Percentiles rank a stretch among this genome's conserved stretches.
phyloP scores from a whole-genome alignment of 169 alveolate species.

The Plasmodium yoelii region DNA sequence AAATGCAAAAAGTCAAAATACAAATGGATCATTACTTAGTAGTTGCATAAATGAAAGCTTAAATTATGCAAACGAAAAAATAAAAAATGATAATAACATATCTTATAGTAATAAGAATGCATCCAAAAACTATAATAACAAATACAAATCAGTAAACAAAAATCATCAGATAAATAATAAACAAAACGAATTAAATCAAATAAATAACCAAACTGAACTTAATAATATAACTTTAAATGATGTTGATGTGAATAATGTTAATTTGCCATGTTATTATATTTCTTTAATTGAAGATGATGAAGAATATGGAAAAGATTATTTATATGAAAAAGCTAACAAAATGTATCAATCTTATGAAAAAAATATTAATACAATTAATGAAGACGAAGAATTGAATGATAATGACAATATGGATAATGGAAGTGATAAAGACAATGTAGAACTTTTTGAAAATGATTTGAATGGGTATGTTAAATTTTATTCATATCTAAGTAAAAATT shows the following conservation, averaged over 20 bases:
- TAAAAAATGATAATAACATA: slow-evolving; percentile 5
- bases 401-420: slow-evolving; percentile 16
- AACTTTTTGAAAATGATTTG: slow-evolving; percentile 68
- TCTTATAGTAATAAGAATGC: slow-evolving; percentile 1
- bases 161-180: background rate
- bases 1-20: slow-evolving; percentile 1
- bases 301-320: slow-evolving; percentile 63
- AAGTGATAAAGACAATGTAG: slow-evolving; percentile 23
- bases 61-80: slow-evolving; percentile 14
- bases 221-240: background rate
- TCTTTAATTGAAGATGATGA: slow-evolving; percentile 67
- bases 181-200: slow-evolving; percentile 21
- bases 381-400: slow-evolving; percentile 15
- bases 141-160: background rate
- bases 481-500: slow-evolving; percentile 69
- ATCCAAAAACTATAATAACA: background rate
- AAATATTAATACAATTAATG: slow-evolving; percentile 16
- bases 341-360: slow-evolving; percentile 64
- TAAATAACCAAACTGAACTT: background rate
- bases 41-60: slow-evolving; percentile 38
- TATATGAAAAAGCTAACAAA: slow-evolving; percentile 66
- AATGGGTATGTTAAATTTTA: slow-evolving; percentile 74
- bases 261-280: slow-evolving; percentile 38
- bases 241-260: background rate
- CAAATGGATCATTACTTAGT: slow-evolving; percentile 23